A percentile compares a stretch with the other conserved stretches of the same genome.
phyloP scores from a whole-genome alignment of 2,329 filamentous ascomycete species.

The Fusarium miscanthi region DNA sequence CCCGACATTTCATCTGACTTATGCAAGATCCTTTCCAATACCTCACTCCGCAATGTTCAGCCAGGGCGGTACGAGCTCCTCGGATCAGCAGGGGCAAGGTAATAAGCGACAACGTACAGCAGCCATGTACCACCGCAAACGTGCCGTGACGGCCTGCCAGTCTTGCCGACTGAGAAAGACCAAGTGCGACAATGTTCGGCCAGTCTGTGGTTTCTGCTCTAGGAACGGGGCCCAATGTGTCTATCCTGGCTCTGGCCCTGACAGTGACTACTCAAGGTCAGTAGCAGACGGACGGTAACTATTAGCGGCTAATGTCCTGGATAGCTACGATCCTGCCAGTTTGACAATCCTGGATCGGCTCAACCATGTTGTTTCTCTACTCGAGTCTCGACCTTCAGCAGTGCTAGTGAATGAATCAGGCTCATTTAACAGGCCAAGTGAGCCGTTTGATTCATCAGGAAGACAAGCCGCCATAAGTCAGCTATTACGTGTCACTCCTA shows the following conservation, averaged over 20 bases:
- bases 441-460: accelerated
- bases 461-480: accelerated
- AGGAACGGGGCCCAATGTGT: neutral
- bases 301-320: accelerated
- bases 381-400: neutral
- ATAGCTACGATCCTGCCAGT: neutral
- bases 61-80: neutral
- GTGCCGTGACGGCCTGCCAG: constrained; percentile 11
- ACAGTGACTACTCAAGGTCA: neutral
- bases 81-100: neutral
- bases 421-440: accelerated
- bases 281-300: accelerated
- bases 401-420: neutral
- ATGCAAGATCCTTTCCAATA: neutral
- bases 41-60: neutral
- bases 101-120: neutral
- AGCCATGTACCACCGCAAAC: constrained; percentile 1
- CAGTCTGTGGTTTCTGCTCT: constrained; percentile 5
- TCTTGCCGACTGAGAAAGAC: constrained; percentile 20
- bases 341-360: neutral
- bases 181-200: constrained; percentile 25
- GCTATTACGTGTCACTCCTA: neutral
- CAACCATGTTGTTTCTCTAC: neutral
- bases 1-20: neutral
- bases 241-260: neutral